Evolutionary conservation across 1,139 yeast genomes (phyloP), one percentile per base, ranked within the genome.

Genomic region (Debaryomyces singareniensis): DNA sequence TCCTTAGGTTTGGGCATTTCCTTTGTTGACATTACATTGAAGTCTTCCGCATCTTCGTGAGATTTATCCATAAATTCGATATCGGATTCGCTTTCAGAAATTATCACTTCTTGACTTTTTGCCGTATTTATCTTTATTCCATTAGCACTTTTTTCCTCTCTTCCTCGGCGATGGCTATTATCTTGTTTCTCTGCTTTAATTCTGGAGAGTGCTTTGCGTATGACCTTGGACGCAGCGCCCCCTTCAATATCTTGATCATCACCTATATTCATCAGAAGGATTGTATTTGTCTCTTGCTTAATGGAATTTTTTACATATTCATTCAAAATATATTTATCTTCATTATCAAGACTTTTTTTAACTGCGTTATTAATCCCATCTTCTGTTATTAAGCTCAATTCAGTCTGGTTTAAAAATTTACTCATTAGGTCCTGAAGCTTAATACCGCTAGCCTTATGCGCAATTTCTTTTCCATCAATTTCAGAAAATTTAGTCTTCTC

Each of bases 351-450:
- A 49, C 75, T 82, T 34, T 68, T 71, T 33, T 73, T 69, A 2
- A 89, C 75, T 0, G 95, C 91, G 27, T 77, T 75, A 30, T 77
- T 78, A 45, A 89, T 68, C 0, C 93, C 95, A 14, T 66, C 58
- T 41, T 84, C 94, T 0, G 89, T 85, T n/a, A 91, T 55, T 27
- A 89, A 57, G 6, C 80, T 66, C 31, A 91, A 58, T 29, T 76
- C 73, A 31, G 85, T 74, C 28, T 78, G 74, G 33, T 70, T 59
- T 36, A 87, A 54, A 37, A 76, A 75, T 31, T 73, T 76, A 24
- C 69, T 71, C 26, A 89, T 71, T 10, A 48, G 33, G 33, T 49
- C 54, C 22, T 43, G 42, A 14, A 44, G 37, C 25, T 37, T 35
- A 10, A 35, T 34, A 11, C 43, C 35, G 43, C 58, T 25, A 38